phyloP scores from a whole-genome alignment of 805 yeast species.

The Saccharomycopsis sp. region DNA sequence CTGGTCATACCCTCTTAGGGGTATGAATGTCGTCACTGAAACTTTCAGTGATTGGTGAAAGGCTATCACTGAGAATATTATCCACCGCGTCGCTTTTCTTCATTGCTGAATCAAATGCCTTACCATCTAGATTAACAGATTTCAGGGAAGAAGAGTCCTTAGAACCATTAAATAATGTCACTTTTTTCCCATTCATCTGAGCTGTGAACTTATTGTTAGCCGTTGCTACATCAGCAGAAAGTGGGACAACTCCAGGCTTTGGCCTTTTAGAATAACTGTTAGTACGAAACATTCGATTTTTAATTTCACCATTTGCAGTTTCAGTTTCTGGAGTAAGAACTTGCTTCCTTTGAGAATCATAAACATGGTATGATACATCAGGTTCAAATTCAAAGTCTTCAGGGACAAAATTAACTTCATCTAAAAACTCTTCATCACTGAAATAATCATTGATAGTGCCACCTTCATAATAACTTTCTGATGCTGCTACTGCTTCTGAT shows the following conservation, averaged over 20 bases:
- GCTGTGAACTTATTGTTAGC: conserved; percentile 4
- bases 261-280: conserved; percentile 21
- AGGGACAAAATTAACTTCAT: conserved; percentile 32
- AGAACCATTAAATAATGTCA: conserved; percentile 14
- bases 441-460: conserved; percentile 14
- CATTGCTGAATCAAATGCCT: too few species aligned
- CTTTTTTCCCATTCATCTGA: conserved; percentile 4
- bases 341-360: conserved; percentile 2
- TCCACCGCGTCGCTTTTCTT: background rate
- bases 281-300: conserved; percentile 16
- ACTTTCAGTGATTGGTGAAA: conserved; percentile 18
- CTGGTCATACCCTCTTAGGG: background rate
- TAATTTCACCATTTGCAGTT: background rate
- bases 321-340: background rate
- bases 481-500: too few species aligned
- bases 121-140: background rate
- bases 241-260: conserved; percentile 6
- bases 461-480: conserved; percentile 11
- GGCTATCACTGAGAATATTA: conserved; percentile 2
- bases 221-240: background rate
- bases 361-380: conserved; percentile 13
- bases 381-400: conserved; percentile 31
- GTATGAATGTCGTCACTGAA: conserved; percentile 9
- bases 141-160: too few species aligned
- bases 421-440: conserved; percentile 25